Conservation (phyloP, 441 rosid genomes). For the Eruca vesicaria region DNA sequence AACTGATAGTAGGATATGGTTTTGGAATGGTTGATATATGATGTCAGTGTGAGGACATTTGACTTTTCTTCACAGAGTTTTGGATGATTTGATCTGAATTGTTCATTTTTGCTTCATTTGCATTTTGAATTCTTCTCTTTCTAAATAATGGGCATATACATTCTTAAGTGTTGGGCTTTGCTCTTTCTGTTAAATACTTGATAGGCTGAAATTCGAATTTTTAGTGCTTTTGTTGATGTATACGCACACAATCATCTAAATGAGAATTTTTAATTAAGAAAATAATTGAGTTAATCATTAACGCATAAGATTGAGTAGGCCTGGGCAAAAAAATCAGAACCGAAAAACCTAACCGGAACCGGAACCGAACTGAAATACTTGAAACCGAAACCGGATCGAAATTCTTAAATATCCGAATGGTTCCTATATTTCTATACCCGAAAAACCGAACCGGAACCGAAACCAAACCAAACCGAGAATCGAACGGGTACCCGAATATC, state of each 20-base stretch:
- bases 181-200: background rate
- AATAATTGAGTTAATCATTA: too few species aligned
- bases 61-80: conserved; percentile 6
- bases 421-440: too few species aligned
- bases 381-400: too few species aligned
- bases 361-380: too few species aligned
- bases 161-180: conserved; percentile 15
- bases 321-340: too few species aligned
- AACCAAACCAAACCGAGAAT: too few species aligned
- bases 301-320: too few species aligned
- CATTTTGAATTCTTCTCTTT: background rate
- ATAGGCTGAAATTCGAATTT: background rate
- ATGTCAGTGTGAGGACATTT: conserved; percentile 15
- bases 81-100: background rate
- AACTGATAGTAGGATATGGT: background rate
- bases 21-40: background rate
- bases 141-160: background rate
- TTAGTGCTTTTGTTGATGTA: background rate
- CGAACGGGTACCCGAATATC: too few species aligned
- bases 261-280: background rate
- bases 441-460: too few species aligned
- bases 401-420: too few species aligned
- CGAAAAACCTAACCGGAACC: too few species aligned
- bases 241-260: background rate
- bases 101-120: background rate